phyloP scores from a whole-genome alignment of 106 monocot genomes.

The Dioscorea dumetorum region DNA sequence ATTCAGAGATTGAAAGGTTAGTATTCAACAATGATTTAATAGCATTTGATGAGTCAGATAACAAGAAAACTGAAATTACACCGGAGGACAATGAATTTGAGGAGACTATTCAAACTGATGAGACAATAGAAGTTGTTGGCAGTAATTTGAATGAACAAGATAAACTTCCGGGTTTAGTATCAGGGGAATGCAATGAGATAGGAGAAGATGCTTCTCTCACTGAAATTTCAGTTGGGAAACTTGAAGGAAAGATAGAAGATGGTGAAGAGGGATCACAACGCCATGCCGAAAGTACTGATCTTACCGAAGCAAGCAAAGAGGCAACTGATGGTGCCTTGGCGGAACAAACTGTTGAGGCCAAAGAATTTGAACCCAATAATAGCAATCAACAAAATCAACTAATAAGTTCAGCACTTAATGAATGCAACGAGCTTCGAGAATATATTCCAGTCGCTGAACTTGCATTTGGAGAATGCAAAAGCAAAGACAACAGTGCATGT shows the following conservation, averaged over 20 bases:
- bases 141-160: background rate
- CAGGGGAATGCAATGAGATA: background rate
- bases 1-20: conserved; percentile 5
- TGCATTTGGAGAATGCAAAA: no score
- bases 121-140: background rate
- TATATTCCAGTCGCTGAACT: no score
- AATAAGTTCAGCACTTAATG: no score
- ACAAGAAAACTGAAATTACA: background rate
- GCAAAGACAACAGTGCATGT: no score
- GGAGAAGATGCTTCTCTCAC: background rate
- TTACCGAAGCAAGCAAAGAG: no score
- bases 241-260: background rate
- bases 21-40: background rate
- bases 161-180: background rate
- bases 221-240: no score
- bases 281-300: no score
- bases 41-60: background rate
- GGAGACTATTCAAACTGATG: conserved; percentile 1
- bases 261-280: background rate
- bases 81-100: background rate
- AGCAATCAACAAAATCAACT: no score
- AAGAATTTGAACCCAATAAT: no score
- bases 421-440: no score
- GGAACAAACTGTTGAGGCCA: no score
- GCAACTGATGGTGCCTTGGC: no score